Evolutionary conservation across 2,329 filamentous ascomycete species (phyloP).

Genomic region (Exophiala dermatitidis): DNA sequence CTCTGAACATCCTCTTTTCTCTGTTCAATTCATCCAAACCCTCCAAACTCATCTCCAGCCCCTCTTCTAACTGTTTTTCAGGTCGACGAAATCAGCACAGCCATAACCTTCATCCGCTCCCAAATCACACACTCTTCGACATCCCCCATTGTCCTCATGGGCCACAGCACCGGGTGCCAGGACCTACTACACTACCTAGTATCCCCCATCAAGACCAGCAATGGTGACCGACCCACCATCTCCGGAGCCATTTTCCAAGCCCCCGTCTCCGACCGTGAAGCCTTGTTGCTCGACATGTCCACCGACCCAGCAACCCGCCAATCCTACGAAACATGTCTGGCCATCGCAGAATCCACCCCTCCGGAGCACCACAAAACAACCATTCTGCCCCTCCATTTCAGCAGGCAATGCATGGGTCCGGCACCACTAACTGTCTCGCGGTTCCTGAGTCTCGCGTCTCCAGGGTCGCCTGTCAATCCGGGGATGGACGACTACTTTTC

Average conservation of each 20-base stretch:
- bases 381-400: constrained; percentile 25
- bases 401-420: constrained; percentile 28
- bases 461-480: constrained; percentile 46
- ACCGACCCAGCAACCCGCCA: constrained; percentile 7
- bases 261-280: constrained; percentile 70
- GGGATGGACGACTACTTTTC: constrained; percentile 85
- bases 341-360: constrained; percentile 13
- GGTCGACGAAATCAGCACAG: constrained; percentile 41
- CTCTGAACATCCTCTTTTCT: not conserved
- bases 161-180: constrained; percentile 63
- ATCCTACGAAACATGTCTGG: constrained; percentile 16
- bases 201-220: constrained; percentile 27
- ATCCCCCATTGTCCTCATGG: constrained; percentile 59
- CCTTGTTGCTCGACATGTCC: constrained; percentile 43
- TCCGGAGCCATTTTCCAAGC: constrained; percentile 76
- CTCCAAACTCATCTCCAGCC: too few species aligned
- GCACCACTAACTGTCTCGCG: constrained; percentile 50
- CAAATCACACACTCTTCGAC: constrained; percentile 32
- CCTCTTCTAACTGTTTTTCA: constrained; percentile 15
- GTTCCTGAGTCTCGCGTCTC: constrained; percentile 51
- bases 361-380: constrained; percentile 12
- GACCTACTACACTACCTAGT: constrained; percentile 59
- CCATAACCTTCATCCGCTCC: constrained; percentile 17
- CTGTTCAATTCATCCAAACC: too few species aligned
- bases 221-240: constrained; percentile 43